These are phyloP conservation scores for Erucastrum elatum DNA, from an alignment of 345 rosid species.

Conservation along the genomic window DNA sequence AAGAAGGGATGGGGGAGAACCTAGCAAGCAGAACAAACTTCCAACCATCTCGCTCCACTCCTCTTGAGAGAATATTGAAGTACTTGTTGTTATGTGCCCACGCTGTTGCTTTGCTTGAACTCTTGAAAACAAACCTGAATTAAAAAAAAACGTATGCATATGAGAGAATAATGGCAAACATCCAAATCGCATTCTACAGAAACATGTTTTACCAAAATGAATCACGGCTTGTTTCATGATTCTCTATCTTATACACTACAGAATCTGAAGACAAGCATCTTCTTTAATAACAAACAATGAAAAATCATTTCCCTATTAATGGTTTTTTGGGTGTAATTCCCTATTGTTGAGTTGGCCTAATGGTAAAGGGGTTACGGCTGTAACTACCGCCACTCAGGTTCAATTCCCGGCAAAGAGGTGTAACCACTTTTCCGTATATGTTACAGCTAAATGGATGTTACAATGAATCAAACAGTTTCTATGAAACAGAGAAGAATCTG, in stretches of 20 bases:
- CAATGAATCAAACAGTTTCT: neutral
- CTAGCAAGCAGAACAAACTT: constrained; percentile 91
- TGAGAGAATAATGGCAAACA: neutral
- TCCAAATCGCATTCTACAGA: neutral
- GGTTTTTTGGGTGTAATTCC: no score
- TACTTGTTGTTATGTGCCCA: constrained; percentile 75
- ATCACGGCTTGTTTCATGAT: neutral
- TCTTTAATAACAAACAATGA: neutral
- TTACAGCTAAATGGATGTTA: neutral
- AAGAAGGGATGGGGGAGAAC: constrained; percentile 92
- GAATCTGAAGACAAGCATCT: neutral
- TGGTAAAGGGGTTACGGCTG: no score
- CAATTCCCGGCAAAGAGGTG: no score
- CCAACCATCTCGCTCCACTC: constrained; percentile 95
- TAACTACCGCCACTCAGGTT: no score
- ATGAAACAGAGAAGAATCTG: neutral
- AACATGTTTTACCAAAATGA: neutral
- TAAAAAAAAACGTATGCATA: neutral
- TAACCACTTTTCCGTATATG: no score
- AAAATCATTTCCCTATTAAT: neutral
- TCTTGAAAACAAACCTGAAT: constrained; percentile 71
- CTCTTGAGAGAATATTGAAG: constrained; percentile 69
- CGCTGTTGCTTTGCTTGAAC: constrained; percentile 62
- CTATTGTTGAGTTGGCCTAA: no score
- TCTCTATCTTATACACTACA: neutral